Evolutionary conservation across 768 basidiomycete genomes (phyloP), one percentile per base, ranked within the genome.

Genomic region (Amanita inopinata): DNA sequence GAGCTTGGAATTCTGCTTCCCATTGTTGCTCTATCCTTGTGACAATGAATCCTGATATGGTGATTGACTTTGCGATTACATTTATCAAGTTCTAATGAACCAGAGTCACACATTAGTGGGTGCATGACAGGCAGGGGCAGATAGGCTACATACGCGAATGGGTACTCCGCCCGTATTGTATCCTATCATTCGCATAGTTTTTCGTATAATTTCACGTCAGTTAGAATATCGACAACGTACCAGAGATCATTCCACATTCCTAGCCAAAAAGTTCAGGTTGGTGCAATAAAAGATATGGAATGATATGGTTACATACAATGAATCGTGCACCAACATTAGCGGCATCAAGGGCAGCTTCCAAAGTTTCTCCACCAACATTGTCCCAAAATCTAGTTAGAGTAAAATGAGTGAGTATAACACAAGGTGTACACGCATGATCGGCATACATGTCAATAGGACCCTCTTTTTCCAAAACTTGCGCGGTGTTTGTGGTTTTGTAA

Each of bases 371-470:
- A 0, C 74, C 74, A 6, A 76, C 75, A 34, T 65, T 61, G 31
- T 63, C 63, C 63, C 60, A 57, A 33, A 49, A 55, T 15, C 51
- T 46, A 33, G 5, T 10, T n/a, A 41, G 38, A 22, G 19, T 8
- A 23, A 3, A 33, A 19, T 12, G 15, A 28, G 28, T 20, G 14
- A 2, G 5, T 9, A 10, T 14, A 4, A 23, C 1, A 23, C 14
- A 18, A 4, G 2, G 4, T 33, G 20, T 4, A 19, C 1, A 12
- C 20, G 3, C 10, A 3, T n/a, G 8, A 20, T 18, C 10, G 9
- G 46, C 52, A 33, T 57, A 76, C 62, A 78, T 58, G 51, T 79
- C 64, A 33, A 81, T 66, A 0, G 71, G 74, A 2, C 77, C 76
- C 43, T 79, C 61, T 47, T 65, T 62, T 45, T 53, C 45, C 19